Evolutionary conservation across 2,329 filamentous ascomycete species (phyloP).

Genomic region (Lecanoromycetidae sp.): DNA sequence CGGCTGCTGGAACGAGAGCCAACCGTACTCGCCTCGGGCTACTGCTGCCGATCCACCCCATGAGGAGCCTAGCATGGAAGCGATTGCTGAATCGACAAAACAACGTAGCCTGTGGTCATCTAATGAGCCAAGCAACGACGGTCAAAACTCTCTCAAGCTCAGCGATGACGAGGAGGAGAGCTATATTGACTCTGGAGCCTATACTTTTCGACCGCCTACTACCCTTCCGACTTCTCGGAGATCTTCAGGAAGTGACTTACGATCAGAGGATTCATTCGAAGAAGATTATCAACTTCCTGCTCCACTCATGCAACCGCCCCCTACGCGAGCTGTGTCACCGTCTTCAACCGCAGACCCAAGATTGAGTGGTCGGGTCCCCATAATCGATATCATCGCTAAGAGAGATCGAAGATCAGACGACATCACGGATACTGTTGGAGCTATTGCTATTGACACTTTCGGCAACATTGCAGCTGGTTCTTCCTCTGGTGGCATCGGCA

Average conservation of each 20-base stretch:
- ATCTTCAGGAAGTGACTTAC: not conserved
- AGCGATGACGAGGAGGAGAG: constrained; percentile 6
- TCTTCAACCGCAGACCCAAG: not conserved
- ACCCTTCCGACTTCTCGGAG: not conserved
- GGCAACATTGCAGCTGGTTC: constrained; percentile 89
- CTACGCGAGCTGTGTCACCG: constrained; percentile 4
- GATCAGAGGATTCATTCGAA: not conserved
- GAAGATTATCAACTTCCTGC: not conserved
- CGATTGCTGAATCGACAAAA: not conserved
- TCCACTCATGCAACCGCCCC: constrained; percentile 1
- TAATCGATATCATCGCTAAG: not conserved
- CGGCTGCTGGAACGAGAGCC: constrained; percentile 16
- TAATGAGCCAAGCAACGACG: constrained; percentile 12
- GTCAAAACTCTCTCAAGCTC: constrained; percentile 7
- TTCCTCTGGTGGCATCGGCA: constrained; percentile 93
- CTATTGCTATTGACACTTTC: constrained; percentile 75
- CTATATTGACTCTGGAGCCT: constrained; percentile 9
- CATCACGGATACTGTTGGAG: constrained; percentile 88
- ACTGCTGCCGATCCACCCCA: not conserved
- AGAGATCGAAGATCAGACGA: constrained; percentile 36
- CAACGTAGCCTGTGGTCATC: constrained; percentile 1
- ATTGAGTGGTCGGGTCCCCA: not conserved
- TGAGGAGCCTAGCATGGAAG: not conserved
- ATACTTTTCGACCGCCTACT: not conserved
- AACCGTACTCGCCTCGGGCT: constrained; percentile 14